Evolutionary conservation across 2,329 filamentous ascomycete genomes (phyloP), one percentile per base, ranked within the genome.

Genomic region (Rhinocladiella similis): DNA sequence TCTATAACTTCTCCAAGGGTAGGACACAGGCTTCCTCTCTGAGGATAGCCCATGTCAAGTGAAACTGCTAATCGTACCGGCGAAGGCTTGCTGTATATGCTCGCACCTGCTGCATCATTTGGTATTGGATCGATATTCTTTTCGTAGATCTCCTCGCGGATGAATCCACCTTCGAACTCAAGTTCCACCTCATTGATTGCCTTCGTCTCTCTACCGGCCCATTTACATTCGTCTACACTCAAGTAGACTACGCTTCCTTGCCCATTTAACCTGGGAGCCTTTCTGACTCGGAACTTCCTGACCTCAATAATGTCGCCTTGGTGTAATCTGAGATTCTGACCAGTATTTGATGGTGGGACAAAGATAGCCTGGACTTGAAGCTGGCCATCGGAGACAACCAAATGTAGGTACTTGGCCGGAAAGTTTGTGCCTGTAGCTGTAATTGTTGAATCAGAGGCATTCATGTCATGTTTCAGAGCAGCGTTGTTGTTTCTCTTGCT

Each of bases 351-450:
- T 54, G 13, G 62, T 19, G 39, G 60, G 35, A 39, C 60, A 54
- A 70, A 43, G 6, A 69, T 59, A 9, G 67, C 67, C 53, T 69
- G 66, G n/a, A 70, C 61, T 42, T 65, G 59, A 14, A 66, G 56
- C n/a, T 68, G 55, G 20, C 66, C 66, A 60, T 70, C 68, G 9
- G 64, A 65, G 7, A 69, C 49, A 16, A 62, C 20, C 54, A 61
- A 35, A 14, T 41, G 54, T 5, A 59, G 33, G 18, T 19, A 50
- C 29, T 12, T 33, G 5, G 29, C 29, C 3, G 6, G 3, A 7
- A 7, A 33, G 3, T 33, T 33, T 33, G 7, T 33, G 29, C 5
- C 10, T 12, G 29, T 33, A 12, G 29, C 7, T 25, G 22, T 25
- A 7, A 25, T 7, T 25, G 7, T 4, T 25, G 22, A 25, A 42